Conservation (phyloP, 139 green algal genomes). For the Micractinium conductrix region DNA sequence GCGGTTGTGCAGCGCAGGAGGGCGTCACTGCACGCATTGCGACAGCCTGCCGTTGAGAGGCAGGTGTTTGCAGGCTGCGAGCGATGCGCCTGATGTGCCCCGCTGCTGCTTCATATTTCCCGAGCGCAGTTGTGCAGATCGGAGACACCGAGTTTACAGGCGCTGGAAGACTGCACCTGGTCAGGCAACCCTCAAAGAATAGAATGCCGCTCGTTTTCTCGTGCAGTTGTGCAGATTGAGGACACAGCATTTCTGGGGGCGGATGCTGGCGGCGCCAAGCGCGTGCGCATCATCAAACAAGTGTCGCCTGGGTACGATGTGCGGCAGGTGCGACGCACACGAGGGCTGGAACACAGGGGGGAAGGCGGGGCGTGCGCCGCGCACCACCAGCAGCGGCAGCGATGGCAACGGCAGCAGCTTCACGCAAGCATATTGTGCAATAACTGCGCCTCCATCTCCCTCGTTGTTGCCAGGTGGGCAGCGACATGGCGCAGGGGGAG, state of each 20-base stretch:
- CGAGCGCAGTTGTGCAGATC: no score
- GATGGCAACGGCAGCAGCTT: not conserved
- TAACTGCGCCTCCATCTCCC: not conserved
- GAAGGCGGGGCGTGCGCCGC: no score
- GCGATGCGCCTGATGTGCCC: no score
- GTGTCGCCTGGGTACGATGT: slow-evolving; percentile 35
- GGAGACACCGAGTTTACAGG: no score
- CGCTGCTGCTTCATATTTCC: no score
- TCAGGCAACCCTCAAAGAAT: no score
- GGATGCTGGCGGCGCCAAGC: slow-evolving; percentile 22
- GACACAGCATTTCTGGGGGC: slow-evolving; percentile 71
- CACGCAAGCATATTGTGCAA: not conserved
- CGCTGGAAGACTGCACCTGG: no score
- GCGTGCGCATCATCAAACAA: slow-evolving; percentile 72
- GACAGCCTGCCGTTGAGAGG: not conserved
- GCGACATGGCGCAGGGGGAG: slow-evolving; percentile 78
- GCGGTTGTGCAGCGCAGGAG: no score
- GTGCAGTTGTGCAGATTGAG: slow-evolving; percentile 69
- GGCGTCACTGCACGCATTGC: slow-evolving; percentile 20
- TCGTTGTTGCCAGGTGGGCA: slow-evolving; percentile 57
- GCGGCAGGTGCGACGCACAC: slow-evolving; percentile 18
- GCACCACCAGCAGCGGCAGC: no score
- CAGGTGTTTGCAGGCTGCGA: slow-evolving; percentile 56
- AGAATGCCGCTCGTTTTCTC: no score
- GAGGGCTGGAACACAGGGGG: no score